phyloP scores from a whole-genome alignment of 306 rosid genomes.

The Malus sylvestris region DNA sequence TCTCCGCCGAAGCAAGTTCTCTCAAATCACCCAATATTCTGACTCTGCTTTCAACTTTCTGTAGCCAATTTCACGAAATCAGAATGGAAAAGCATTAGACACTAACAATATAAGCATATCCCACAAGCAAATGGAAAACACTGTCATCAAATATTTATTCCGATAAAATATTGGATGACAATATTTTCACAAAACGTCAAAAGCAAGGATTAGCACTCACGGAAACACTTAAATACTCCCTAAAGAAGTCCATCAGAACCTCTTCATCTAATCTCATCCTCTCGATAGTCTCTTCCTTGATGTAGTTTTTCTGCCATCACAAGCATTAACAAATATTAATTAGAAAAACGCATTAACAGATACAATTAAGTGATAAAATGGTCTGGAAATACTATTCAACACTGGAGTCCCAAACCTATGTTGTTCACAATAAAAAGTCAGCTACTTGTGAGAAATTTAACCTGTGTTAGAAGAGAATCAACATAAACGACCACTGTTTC shows the following conservation, averaged over 20 bases:
- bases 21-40: conserved; percentile 73
- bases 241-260: conserved; percentile 89
- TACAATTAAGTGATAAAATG: conserved; percentile 12
- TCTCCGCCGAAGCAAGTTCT: conserved; percentile 97
- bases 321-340: conserved; percentile 1
- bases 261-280: conserved; percentile 98
- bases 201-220: conserved; percentile 42
- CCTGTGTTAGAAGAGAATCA: conserved; percentile 91
- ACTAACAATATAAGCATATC: conserved; percentile 1
- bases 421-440: neutral
- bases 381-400: neutral
- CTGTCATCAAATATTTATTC: neutral
- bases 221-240: conserved; percentile 82
- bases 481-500: conserved; percentile 84
- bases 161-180: neutral
- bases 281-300: conserved; percentile 90
- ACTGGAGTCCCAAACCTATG: conserved; percentile 3
- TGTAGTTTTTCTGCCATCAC: conserved; percentile 64
- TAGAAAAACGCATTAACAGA: neutral
- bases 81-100: conserved; percentile 11
- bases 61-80: conserved; percentile 23
- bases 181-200: neutral
- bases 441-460: conserved; percentile 11
- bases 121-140: neutral
- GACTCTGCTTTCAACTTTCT: conserved; percentile 91